Evolutionary conservation across 768 basidiomycete genomes (phyloP).

Genomic region (Hericium coralloides): DNA sequence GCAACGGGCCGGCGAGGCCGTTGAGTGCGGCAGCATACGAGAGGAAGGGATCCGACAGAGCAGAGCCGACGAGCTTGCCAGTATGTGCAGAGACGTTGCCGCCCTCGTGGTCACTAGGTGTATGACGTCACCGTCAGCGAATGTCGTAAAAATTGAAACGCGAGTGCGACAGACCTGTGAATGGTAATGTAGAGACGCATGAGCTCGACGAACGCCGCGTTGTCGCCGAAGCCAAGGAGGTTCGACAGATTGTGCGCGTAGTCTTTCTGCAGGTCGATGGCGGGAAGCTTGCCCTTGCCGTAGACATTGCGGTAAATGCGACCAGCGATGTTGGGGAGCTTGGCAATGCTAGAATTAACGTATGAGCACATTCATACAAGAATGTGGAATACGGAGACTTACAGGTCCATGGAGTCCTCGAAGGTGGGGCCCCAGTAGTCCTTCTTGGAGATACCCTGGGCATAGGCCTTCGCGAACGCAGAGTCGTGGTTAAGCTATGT

Average conservation of each 20-base stretch:
- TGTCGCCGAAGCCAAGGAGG: slow-evolving; percentile 87
- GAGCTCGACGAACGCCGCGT: slow-evolving; percentile 84
- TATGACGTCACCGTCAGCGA: neutral
- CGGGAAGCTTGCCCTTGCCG: slow-evolving; percentile 77
- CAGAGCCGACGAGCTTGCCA: slow-evolving; percentile 87
- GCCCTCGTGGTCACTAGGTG: slow-evolving; percentile 84
- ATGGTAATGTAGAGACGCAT: slow-evolving; percentile 95
- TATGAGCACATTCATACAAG: neutral
- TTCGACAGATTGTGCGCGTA: slow-evolving; percentile 85
- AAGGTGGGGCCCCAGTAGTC: slow-evolving; percentile 96
- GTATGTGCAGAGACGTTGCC: slow-evolving; percentile 97
- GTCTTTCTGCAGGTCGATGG: slow-evolving; percentile 78
- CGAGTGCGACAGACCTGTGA: slow-evolving; percentile 52
- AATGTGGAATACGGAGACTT: slow-evolving; percentile 9
- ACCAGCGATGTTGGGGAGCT: slow-evolving; percentile 93
- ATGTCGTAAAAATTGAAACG: neutral
- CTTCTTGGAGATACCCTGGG: slow-evolving; percentile 84
- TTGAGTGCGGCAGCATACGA: slow-evolving; percentile 89
- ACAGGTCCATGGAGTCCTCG: slow-evolving; percentile 87
- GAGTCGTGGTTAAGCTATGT: slow-evolving; percentile 85
- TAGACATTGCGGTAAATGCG: slow-evolving; percentile 87
- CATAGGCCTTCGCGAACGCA: slow-evolving; percentile 92
- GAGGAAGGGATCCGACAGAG: slow-evolving; percentile 96
- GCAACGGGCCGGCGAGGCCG: slow-evolving; percentile 93
- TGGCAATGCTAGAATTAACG: slow-evolving; percentile 62